These are phyloP conservation scores for Protomyces arabidopsidicola DNA, from an alignment of 1,139 yeast species.

Conservation along the genomic window DNA sequence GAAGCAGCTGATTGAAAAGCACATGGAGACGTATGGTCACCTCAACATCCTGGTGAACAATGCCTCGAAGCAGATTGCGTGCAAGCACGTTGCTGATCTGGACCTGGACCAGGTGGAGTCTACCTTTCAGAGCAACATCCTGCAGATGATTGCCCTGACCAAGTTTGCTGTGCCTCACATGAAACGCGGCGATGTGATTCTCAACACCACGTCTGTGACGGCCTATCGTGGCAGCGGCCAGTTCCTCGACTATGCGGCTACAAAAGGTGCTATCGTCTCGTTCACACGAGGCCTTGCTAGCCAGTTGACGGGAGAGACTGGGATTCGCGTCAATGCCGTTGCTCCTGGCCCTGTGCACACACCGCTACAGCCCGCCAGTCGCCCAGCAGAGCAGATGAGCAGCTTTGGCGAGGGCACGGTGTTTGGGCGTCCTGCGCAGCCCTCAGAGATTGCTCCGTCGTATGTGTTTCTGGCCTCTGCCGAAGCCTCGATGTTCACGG, in stretches of 20 bases:
- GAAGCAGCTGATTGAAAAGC: constrained; percentile 54
- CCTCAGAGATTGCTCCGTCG: constrained; percentile 29
- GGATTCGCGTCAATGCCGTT: constrained; percentile 58
- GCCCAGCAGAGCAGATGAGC: constrained; percentile 25
- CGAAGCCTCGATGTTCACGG: constrained; percentile 19
- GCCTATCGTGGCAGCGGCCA: constrained; percentile 28
- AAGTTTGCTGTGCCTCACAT: constrained; percentile 26
- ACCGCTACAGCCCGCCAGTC: constrained; percentile 27
- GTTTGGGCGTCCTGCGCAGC: constrained; percentile 28
- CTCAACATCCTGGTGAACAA: constrained; percentile 87
- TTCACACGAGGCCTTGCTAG: constrained; percentile 59
- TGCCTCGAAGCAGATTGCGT: constrained; percentile 44
- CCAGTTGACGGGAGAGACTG: constrained; percentile 51
- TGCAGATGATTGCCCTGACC: constrained; percentile 25
- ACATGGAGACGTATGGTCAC: constrained; percentile 64
- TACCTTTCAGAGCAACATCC: constrained; percentile 62
- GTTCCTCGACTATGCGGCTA: constrained; percentile 22
- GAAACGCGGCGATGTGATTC: constrained; percentile 22
- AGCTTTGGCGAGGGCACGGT: constrained; percentile 13
- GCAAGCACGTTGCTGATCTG: constrained; percentile 70
- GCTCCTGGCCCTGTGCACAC: constrained; percentile 78
- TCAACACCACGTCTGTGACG: constrained; percentile 23
- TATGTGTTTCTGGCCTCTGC: constrained; percentile 28
- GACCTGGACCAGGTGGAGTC: constrained; percentile 82
- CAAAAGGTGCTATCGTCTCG: constrained; percentile 28